Conservation (phyloP, 306 rosid genomes). For the Vigna trinervia region DNA sequence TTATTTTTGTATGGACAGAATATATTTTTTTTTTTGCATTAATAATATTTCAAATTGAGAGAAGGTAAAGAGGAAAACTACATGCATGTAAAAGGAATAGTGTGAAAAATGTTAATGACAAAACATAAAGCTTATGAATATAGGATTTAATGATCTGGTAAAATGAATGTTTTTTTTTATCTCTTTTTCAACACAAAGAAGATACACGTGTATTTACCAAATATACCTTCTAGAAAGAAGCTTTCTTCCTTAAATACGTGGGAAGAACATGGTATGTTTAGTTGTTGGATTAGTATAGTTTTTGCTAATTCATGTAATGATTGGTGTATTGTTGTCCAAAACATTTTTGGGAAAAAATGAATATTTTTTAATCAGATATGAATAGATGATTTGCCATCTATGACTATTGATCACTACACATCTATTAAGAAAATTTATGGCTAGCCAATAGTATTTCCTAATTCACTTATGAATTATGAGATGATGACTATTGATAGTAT, state of each 20-base stretch:
- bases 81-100: neutral
- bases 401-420: neutral
- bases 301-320: neutral
- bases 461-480: neutral
- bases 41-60: neutral
- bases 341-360: conserved; percentile 7
- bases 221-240: neutral
- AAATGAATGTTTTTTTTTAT: neutral
- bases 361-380: neutral
- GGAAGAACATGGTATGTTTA: neutral
- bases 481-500: neutral
- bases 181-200: neutral
- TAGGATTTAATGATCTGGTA: neutral
- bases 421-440: neutral
- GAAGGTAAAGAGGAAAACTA: neutral
- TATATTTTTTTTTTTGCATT: neutral
- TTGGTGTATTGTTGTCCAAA: neutral
- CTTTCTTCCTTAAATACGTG: neutral
- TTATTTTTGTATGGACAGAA: neutral
- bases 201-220: neutral
- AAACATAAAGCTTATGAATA: neutral
- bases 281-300: neutral
- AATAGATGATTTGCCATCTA: neutral
- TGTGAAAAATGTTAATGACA: neutral
- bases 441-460: neutral